Percentiles rank a stretch among this genome's conserved stretches.
Conservation (phyloP, 1,284 basidiomycete genomes). For the Phlebopus sp. region DNA sequence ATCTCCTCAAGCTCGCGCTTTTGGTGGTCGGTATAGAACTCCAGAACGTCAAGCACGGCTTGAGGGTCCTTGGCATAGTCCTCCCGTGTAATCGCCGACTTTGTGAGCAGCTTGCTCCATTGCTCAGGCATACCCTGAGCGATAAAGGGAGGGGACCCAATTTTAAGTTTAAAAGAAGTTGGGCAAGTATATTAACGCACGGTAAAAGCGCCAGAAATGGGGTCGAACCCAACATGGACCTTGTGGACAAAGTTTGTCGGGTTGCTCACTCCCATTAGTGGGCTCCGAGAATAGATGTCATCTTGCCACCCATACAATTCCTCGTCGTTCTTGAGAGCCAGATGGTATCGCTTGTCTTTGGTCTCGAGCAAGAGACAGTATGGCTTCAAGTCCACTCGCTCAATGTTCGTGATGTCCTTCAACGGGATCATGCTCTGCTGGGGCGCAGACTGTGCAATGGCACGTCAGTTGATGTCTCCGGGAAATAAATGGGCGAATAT, state of each 20-base stretch:
- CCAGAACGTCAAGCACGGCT: conserved; percentile 94
- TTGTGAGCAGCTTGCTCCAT: conserved; percentile 94
- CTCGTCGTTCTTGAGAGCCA: conserved; percentile 89
- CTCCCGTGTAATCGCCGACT: conserved; percentile 95
- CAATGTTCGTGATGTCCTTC: conserved; percentile 81
- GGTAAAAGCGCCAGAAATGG: conserved; percentile 90
- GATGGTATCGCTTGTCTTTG: conserved; percentile 74
- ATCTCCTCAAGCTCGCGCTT: conserved; percentile 82
- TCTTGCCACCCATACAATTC: conserved; percentile 98
- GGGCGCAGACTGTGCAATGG: conserved; percentile 50
- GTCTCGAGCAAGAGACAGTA: conserved; percentile 88
- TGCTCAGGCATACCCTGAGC: conserved; percentile 89
- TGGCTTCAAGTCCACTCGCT: conserved; percentile 89
- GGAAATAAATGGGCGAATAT: background rate
- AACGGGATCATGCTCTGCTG: conserved; percentile 69
- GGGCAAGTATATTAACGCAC: conserved; percentile 39
- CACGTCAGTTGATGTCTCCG: conserved; percentile 5
- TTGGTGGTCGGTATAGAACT: conserved; percentile 98
- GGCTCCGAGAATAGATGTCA: conserved; percentile 90
- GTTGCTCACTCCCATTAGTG: conserved; percentile 89
- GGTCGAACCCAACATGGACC: conserved; percentile 97
- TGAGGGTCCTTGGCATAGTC: conserved; percentile 97
- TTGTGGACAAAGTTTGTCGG: conserved; percentile 98
- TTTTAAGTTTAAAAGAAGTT: background rate
- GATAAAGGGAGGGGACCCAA: conserved; percentile 3